Evolutionary conservation across 495 filamentous ascomycete species (phyloP), one percentile per base, ranked within the genome.

Genomic region (Podospora conica): DNA sequence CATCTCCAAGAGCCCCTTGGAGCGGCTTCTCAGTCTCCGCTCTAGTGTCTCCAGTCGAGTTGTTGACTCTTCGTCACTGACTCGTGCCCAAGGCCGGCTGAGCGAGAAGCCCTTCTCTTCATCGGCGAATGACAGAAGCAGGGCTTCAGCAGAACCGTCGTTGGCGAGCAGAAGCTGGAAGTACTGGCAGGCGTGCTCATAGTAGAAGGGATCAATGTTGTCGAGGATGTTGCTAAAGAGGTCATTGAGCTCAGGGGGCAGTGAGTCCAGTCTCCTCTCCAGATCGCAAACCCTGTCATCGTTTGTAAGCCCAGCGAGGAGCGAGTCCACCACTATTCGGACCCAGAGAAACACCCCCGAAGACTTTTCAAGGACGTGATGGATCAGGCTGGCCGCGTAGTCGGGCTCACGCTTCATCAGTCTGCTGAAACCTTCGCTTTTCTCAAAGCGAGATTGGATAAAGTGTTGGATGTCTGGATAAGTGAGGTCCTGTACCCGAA

Each of bases 281-380:
- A 77, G 63, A 15, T 75, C 69, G 0, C 56, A 63, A 11, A 75
- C 60, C 2, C 68, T 60, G 62, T 74, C 74, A 2, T 61, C 72
- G 21, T 65, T 55, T 2, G 9, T 57, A 3, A 77, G 54, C 3
- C 71, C 69, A 2, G 28, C 61, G 3, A 68, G 57, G 9, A 76
- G 57, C 0, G 70, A 70, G 6, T 31, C 27, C 3, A 76, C 71
- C 3, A 78, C 74, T 7, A 78, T 23, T 12, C 60, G 20, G 11
- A 75, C 76, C 76, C 74, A 78, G 0, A 76, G 68, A 56, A 78
- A 76, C 0, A 78, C 74, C 8, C 73, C 75, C 0, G 67, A 21
- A 0, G 73, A 65, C 58, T 70, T 73, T 11, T 60, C 23, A 11
- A 67, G 63, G 9, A 76, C 64, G 9, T 69, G 29, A 8, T 67